These are phyloP conservation scores for Aethionema arabicum DNA, from an alignment of 345 rosid species.

Conservation along the genomic window DNA sequence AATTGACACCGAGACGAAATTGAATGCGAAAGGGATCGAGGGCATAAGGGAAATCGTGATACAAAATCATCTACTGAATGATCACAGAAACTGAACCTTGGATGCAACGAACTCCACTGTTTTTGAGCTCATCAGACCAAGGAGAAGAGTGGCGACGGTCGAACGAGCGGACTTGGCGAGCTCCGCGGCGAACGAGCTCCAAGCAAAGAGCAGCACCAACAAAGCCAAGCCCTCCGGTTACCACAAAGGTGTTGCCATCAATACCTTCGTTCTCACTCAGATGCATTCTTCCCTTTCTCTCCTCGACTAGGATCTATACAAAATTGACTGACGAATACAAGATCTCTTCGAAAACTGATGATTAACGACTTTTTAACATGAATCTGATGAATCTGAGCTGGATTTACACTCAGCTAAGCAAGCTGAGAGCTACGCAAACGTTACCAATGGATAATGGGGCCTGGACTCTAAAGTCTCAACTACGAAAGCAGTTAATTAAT, in stretches of 20 bases:
- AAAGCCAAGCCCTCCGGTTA: slow-evolving; percentile 83
- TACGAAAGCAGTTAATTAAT: too few species aligned
- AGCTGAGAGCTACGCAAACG: too few species aligned
- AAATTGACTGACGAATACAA: slow-evolving; percentile 18
- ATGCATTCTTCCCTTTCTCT: slow-evolving; percentile 46
- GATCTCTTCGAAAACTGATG: slow-evolving; percentile 5
- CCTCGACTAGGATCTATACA: background rate
- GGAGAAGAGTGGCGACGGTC: slow-evolving; percentile 69
- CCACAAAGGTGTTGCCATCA: slow-evolving; percentile 68
- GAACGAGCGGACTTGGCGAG: slow-evolving; percentile 75
- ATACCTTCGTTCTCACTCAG: slow-evolving; percentile 93
- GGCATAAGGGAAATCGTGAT: background rate
- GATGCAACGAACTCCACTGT: slow-evolving; percentile 59
- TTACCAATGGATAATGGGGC: too few species aligned
- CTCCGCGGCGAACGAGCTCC: slow-evolving; percentile 82
- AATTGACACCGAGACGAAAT: background rate
- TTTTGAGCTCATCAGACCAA: slow-evolving; percentile 57
- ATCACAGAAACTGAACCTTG: slow-evolving; percentile 46
- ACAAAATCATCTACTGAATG: too few species aligned
- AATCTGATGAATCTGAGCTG: background rate
- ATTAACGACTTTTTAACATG: background rate
- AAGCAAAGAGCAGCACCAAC: slow-evolving; percentile 85
- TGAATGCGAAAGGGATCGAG: background rate
- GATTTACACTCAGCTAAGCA: too few species aligned
- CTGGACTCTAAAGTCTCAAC: too few species aligned